Conservation (phyloP, 345 rosid genomes). For the Nasturtium officinale region DNA sequence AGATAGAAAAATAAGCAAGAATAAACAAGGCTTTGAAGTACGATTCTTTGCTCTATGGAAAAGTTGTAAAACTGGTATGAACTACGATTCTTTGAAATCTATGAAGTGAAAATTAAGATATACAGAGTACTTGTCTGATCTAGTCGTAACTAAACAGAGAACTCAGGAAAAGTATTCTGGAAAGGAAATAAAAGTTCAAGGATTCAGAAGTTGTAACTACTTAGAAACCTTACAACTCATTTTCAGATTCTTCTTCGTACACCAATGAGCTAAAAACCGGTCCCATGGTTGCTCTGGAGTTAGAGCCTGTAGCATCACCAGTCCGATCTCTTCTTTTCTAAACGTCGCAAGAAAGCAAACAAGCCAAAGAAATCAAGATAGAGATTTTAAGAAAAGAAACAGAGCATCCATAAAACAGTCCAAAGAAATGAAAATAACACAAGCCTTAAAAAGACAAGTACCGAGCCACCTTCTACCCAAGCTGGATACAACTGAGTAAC, state of each 20-base stretch:
- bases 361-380: conserved; percentile 12
- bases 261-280: conserved; percentile 91
- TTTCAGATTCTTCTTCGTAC: conserved; percentile 73
- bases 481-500: conserved; percentile 83
- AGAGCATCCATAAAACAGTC: conserved; percentile 2
- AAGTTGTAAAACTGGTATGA: not conserved
- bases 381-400: not conserved
- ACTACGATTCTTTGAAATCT: not conserved
- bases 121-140: not conserved
- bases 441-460: conserved; percentile 29
- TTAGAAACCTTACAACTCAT: conserved; percentile 80
- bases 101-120: not conserved
- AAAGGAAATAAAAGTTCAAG: not conserved
- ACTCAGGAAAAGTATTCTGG: not conserved
- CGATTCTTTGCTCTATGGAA: not conserved
- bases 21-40: not conserved
- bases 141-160: not conserved
- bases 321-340: conserved; percentile 57
- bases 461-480: conserved; percentile 69
- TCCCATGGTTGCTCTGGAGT: conserved; percentile 53
- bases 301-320: conserved; percentile 44
- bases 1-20: not conserved
- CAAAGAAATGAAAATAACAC: not conserved
- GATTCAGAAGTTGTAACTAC: not conserved
- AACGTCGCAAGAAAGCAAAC: conserved; percentile 1